A percentile compares a stretch with the other conserved stretches of the same genome.
Evolutionary conservation across 2,329 filamentous ascomycete species (phyloP).

Genomic region (Pyricularia grisea): DNA sequence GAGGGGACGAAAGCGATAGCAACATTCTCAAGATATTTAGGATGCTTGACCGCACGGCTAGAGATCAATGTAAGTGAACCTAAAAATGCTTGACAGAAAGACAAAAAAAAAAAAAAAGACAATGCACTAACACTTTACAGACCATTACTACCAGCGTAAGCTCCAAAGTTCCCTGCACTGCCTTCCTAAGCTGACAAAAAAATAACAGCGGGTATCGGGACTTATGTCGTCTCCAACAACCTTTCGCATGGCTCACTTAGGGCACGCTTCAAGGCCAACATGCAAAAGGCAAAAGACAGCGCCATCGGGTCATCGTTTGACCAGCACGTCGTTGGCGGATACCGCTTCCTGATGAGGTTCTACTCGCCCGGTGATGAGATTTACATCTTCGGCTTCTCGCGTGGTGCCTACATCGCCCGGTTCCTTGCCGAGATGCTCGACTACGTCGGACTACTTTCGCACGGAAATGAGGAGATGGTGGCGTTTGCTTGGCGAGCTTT

Average conservation of each 20-base stretch:
- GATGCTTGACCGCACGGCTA: constrained; percentile 55
- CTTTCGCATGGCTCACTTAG: constrained; percentile 46
- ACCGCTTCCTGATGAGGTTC: constrained; percentile 69
- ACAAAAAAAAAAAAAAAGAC: background rate
- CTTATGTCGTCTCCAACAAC: constrained; percentile 55
- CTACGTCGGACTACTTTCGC: constrained; percentile 67
- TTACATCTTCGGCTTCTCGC: constrained; percentile 66
- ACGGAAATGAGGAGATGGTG: constrained; percentile 80
- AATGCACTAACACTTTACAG: constrained; percentile 13
- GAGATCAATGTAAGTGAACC: constrained; percentile 42
- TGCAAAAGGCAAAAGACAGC: constrained; percentile 66
- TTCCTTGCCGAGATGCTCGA: constrained; percentile 80
- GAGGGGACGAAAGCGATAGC: constrained; percentile 52
- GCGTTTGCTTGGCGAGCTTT: constrained; percentile 79
- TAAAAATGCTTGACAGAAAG: background rate
- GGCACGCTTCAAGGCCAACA: constrained; percentile 55
- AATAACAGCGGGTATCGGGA: constrained; percentile 55
- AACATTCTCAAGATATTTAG: constrained; percentile 64
- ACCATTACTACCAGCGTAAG: constrained; percentile 54
- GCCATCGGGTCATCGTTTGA: constrained; percentile 74
- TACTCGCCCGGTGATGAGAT: constrained; percentile 57
- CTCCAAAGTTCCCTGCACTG: background rate
- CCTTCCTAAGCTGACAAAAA: background rate
- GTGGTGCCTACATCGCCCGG: constrained; percentile 64
- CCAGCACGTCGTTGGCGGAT: constrained; percentile 74